phyloP scores from a whole-genome alignment of 2,329 filamentous ascomycete genomes.

The Colletotrichum sp. region DNA sequence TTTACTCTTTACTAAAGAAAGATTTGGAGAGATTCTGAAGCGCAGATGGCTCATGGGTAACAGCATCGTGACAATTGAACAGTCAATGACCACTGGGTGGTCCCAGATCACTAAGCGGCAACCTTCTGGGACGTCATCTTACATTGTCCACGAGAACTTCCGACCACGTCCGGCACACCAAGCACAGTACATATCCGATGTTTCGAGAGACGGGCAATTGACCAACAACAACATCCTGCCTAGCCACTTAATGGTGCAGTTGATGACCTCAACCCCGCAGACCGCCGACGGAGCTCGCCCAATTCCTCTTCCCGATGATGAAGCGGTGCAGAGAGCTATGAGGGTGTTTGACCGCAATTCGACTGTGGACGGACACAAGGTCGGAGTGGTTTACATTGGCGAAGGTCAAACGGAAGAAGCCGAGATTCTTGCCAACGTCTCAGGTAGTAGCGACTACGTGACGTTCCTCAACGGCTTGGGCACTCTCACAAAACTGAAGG shows the following conservation, averaged over 20 bases:
- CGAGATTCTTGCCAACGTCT: constrained; percentile 86
- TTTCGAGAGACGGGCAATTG: constrained; percentile 54
- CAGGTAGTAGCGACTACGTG: constrained; percentile 86
- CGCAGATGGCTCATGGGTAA: constrained; percentile 77
- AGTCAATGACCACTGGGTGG: constrained; percentile 69
- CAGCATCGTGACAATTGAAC: constrained; percentile 76
- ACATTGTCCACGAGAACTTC: constrained; percentile 65
- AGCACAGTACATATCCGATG: constrained; percentile 50
- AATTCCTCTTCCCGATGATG: constrained; percentile 75
- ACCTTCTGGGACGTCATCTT: constrained; percentile 69
- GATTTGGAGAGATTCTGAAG: constrained; percentile 69
- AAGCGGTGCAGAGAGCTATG: constrained; percentile 75
- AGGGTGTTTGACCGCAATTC: constrained; percentile 84
- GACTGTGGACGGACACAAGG: constrained; percentile 93
- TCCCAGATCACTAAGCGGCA: constrained; percentile 75
- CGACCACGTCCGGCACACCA: constrained; percentile 63
- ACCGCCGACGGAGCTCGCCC: constrained; percentile 66
- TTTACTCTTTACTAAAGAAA: constrained; percentile 66
- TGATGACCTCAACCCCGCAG: constrained; percentile 68
- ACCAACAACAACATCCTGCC: constrained; percentile 70
- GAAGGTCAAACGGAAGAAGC: constrained; percentile 82
- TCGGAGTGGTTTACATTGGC: constrained; percentile 92
- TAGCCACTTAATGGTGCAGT: constrained; percentile 74
- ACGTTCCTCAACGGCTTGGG: constrained; percentile 84
- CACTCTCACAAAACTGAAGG: constrained; percentile 79